Conservation (phyloP, 1,284 basidiomycete genomes). For the Rhodotorula sp. region DNA sequence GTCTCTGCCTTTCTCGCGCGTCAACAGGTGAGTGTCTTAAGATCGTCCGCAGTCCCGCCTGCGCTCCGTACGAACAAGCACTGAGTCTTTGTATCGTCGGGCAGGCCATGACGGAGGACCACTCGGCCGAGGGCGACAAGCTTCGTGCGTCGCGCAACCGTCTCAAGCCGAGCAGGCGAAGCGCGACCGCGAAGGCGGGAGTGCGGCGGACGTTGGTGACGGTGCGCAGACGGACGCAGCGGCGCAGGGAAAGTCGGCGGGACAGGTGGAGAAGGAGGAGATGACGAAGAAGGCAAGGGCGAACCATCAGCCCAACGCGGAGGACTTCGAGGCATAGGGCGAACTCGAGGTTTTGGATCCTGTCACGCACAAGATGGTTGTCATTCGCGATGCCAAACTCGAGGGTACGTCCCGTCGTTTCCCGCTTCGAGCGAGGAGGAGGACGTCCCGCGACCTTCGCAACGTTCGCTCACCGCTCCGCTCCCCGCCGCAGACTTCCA, state of each 20-base stretch:
- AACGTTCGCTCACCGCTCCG: neutral
- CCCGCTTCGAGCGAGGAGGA: too few species aligned
- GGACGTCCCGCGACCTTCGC: neutral
- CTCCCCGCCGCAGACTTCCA: constrained; percentile 31
- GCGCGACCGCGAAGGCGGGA: too few species aligned
- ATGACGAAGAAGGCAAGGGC: constrained; percentile 56
- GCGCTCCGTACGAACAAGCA: neutral
- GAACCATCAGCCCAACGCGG: constrained; percentile 36
- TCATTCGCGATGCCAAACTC: constrained; percentile 59
- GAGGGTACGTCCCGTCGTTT: constrained; percentile 49
- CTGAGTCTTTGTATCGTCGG: neutral
- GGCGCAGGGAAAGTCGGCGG: constrained; percentile 39
- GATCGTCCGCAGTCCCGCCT: too few species aligned
- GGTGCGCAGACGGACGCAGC: neutral
- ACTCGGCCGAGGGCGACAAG: constrained; percentile 9
- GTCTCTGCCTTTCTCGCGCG: constrained; percentile 48
- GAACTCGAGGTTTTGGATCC: constrained; percentile 59
- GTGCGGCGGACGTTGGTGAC: too few species aligned
- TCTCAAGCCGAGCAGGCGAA: neutral
- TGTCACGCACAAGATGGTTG: constrained; percentile 58
- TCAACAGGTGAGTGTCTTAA: constrained; percentile 35
- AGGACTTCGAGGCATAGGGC: constrained; percentile 46
- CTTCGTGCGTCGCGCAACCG: neutral
- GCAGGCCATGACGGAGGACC: constrained; percentile 12
- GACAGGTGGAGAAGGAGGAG: constrained; percentile 51